Percentiles rank a stretch among this genome's conserved stretches.
Evolutionary conservation across 148 eudicot species (phyloP).

Genomic region (Persicaria maculosa): DNA sequence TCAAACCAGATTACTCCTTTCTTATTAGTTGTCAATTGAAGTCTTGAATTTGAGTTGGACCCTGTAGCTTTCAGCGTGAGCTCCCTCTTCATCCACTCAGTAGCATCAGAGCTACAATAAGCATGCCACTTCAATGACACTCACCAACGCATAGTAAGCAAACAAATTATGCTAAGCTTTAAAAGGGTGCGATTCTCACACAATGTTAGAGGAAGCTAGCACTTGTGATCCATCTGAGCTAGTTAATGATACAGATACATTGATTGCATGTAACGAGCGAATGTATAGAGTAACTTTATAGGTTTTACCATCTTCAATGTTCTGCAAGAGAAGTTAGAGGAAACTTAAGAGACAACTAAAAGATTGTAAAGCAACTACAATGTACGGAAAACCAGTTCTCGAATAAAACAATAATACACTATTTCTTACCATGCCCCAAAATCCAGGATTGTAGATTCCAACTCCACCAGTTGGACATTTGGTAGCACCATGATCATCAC

Average conservation of each 20-base stretch:
- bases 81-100: constrained; percentile 68
- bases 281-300: constrained; percentile 69
- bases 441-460: constrained; percentile 93
- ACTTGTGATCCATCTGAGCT: constrained; percentile 51
- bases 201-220: constrained; percentile 47
- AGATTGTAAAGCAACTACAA: not conserved
- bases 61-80: constrained; percentile 47
- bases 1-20: constrained; percentile 76
- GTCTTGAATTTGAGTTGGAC: constrained; percentile 57
- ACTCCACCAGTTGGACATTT: constrained; percentile 81
- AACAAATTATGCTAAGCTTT: not conserved
- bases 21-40: constrained; percentile 67
- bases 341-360: not conserved
- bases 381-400: not conserved
- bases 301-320: constrained; percentile 75
- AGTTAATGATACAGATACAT: constrained; percentile 60
- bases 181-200: constrained; percentile 35
- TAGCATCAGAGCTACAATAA: constrained; percentile 39
- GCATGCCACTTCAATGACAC: constrained; percentile 2
- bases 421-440: constrained; percentile 86
- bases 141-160: not conserved
- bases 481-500: constrained; percentile 43
- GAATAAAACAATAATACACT: not conserved
- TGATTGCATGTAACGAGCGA: constrained; percentile 52
- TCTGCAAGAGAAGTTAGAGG: constrained; percentile 33